These are phyloP conservation scores for Immersiella caudata DNA, from an alignment of 495 filamentous ascomycete genomes.

Conservation along the genomic window DNA sequence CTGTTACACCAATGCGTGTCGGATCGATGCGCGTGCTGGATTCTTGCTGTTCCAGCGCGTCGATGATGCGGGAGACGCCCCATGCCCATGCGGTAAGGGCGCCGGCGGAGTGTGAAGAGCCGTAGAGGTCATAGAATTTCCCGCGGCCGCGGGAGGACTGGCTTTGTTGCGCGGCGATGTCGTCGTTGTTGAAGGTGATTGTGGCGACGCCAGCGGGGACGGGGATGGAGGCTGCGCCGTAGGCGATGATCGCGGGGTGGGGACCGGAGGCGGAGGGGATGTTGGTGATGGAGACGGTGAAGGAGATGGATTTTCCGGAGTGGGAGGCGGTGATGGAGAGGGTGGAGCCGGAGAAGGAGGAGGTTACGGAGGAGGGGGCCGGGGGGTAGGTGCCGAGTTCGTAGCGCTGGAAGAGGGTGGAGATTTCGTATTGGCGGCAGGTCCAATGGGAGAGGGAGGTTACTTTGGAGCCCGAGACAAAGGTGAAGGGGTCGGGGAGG, in stretches of 20 bases:
- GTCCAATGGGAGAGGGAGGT: conserved; percentile 48
- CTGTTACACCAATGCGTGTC: conserved; percentile 51
- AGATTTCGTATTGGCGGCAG: conserved; percentile 56
- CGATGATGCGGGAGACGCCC: conserved; percentile 56
- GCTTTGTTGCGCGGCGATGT: conserved; percentile 47
- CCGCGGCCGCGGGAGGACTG: conserved; percentile 46
- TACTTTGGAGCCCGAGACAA: conserved; percentile 49
- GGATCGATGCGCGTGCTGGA: conserved; percentile 49
- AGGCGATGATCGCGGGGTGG: conserved; percentile 53
- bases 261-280: conserved; percentile 40
- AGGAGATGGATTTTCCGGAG: conserved; percentile 49
- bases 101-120: conserved; percentile 49
- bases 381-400: conserved; percentile 56
- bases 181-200: conserved; percentile 54
- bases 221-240: conserved; percentile 51
- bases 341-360: conserved; percentile 41
- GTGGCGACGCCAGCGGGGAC: conserved; percentile 49
- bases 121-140: conserved; percentile 55
- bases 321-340: conserved; percentile 47
- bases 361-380: conserved; percentile 43
- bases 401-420: conserved; percentile 51
- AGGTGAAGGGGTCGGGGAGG: conserved; percentile 57
- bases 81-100: conserved; percentile 57
- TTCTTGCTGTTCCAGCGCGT: conserved; percentile 49
- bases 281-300: conserved; percentile 49